Evolutionary conservation across 768 basidiomycete species (phyloP), one percentile per base, ranked within the genome.

Genomic region (Wakefieldia striispora): DNA sequence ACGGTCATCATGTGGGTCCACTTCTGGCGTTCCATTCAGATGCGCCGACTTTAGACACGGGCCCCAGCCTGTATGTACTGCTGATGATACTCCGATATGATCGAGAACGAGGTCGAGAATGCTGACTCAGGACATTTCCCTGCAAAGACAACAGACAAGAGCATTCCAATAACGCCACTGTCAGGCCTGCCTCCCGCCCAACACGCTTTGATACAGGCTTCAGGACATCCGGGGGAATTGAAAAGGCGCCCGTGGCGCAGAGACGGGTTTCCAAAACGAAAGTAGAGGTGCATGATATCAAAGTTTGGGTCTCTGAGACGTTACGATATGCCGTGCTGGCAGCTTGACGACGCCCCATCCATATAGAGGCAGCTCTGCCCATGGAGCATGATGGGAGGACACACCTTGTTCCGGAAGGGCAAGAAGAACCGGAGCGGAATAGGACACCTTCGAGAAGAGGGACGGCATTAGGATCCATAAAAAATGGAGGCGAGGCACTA

Each of bases 111-210:
- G 36, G 34, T 27, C 17, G 40, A 51, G 47, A 35, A 35, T 2
- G 55, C 21, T 42, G 46, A 45, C 45, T 54, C 50, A 51, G 4
- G 19, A 21, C 2, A 27, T 26, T 42, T 47, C 47, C 53, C 20
- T 47, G 36, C 26, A 45, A 37, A 19, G 37, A 4, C 34, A 31
- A 16, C 42, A 41, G 43, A 46, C 50, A 43, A 48, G 41, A 49
- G n/a, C 31, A 35, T 43, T 49, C 53, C 56, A 33, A 59, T 49
- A 21, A 50, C 56, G 56, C 64, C 66, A 66, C n/a, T n/a, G n/a
- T n/a, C 61, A 58, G 52, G 53, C 35, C 59, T 54, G 33, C 44
- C 34, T 40, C 49, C 42, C 47, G 45, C 40, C 42, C n/a, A 35
- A 33, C 43, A n/a, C 39, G 27, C 14, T 20, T 31, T 24, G 35